A percentile compares a stretch with the other conserved stretches of the same genome.
phyloP scores from a whole-genome alignment of 257 asterid species.

The Rubia yunnanensis region DNA sequence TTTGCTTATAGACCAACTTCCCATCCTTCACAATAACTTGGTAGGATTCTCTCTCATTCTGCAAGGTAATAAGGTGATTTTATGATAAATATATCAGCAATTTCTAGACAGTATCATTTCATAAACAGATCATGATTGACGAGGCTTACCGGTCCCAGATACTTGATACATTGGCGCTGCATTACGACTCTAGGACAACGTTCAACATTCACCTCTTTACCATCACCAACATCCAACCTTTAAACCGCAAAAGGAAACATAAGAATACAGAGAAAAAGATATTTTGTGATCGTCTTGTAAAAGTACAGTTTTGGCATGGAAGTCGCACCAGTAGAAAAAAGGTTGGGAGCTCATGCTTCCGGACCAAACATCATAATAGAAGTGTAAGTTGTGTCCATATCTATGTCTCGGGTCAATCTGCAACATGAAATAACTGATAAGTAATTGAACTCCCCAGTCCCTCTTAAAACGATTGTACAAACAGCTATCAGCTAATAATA shows the following conservation, averaged over 20 bases:
- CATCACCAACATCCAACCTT: conserved; percentile 77
- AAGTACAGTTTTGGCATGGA: neutral
- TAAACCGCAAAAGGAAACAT: conserved; percentile 5
- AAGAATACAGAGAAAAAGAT: neutral
- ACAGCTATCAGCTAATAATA: neutral
- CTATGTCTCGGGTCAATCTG: conserved; percentile 85
- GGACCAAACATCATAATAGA: conserved; percentile 56
- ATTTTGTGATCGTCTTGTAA: neutral
- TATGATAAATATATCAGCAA: neutral
- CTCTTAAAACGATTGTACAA: neutral
- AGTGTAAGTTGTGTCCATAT: conserved; percentile 63
- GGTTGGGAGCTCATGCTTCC: conserved; percentile 55
- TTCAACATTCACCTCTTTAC: conserved; percentile 49
- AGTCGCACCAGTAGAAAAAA: conserved; percentile 62
- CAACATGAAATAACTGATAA: conserved; percentile 1
- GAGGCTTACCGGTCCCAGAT: conserved; percentile 61
- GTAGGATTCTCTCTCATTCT: conserved; percentile 55
- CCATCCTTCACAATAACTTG: conserved; percentile 51
- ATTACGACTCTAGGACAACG: conserved; percentile 39
- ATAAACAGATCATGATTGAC: neutral
- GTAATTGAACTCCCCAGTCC: neutral
- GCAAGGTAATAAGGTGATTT: neutral
- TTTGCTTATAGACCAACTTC: conserved; percentile 41
- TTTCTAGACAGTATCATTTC: neutral
- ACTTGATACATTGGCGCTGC: conserved; percentile 53